Evolutionary conservation across 495 filamentous ascomycete species (phyloP).

Genomic region (Penicillium argentinense): DNA sequence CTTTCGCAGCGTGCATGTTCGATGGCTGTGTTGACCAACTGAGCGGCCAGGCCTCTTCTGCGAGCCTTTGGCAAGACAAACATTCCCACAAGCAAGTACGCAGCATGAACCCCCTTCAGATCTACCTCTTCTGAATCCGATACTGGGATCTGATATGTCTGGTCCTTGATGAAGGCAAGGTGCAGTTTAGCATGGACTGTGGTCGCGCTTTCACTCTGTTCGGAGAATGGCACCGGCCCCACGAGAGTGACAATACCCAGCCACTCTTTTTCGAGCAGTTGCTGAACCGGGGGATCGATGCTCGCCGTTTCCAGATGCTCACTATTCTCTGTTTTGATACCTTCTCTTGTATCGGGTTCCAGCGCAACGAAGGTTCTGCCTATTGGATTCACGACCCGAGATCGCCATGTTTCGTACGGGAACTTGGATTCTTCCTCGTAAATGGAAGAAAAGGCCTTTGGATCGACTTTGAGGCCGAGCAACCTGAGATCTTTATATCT

Average conservation of each 20-base stretch:
- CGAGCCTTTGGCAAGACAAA: slow-evolving; percentile 47
- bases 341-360: not conserved
- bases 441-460: slow-evolving; percentile 47
- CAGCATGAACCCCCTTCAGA: slow-evolving; percentile 22
- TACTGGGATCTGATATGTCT: slow-evolving; percentile 2
- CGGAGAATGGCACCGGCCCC: slow-evolving; percentile 21
- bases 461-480: slow-evolving; percentile 27
- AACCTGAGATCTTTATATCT: slow-evolving; percentile 30
- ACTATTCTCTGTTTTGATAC: not conserved
- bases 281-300: no score
- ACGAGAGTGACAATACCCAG: slow-evolving; percentile 27
- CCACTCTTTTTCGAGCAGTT: slow-evolving; percentile 23
- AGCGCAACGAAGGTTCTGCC: slow-evolving; percentile 44
- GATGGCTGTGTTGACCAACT: slow-evolving; percentile 37
- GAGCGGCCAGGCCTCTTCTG: slow-evolving; percentile 40
- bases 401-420: slow-evolving; percentile 38
- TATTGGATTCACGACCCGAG: slow-evolving; percentile 45
- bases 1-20: slow-evolving; percentile 27
- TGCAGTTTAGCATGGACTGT: slow-evolving; percentile 6
- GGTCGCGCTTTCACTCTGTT: slow-evolving; percentile 19
- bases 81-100: slow-evolving; percentile 34
- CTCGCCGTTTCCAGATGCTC: slow-evolving; percentile 8
- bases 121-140: slow-evolving; percentile 10
- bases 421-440: slow-evolving; percentile 46
- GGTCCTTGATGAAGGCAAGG: slow-evolving; percentile 10